Evolutionary conservation across 345 rosid species (phyloP).

Genomic region (Punica granatum): DNA sequence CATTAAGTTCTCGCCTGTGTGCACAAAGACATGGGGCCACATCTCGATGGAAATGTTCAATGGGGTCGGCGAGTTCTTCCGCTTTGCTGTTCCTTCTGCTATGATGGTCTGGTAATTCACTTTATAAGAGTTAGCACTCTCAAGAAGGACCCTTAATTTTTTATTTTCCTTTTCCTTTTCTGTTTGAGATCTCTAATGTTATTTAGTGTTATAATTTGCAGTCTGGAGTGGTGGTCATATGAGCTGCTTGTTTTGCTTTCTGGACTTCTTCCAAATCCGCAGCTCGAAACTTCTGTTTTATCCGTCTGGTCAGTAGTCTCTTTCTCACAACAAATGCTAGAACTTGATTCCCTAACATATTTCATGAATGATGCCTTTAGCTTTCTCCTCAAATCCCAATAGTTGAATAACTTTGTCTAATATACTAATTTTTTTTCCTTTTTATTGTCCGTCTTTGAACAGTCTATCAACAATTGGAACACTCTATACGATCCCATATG

Average conservation of each 20-base stretch:
- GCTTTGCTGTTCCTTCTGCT: conserved; percentile 32
- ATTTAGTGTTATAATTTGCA: background rate
- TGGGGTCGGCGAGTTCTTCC: conserved; percentile 22
- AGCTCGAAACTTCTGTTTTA: conserved; percentile 78
- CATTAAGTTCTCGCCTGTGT: conserved; percentile 9
- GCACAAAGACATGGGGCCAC: conserved; percentile 31
- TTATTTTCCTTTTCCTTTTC: no score
- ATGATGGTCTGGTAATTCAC: conserved; percentile 22
- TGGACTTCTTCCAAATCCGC: conserved; percentile 69
- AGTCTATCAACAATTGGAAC: conserved; percentile 45
- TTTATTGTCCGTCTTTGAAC: conserved; percentile 14
- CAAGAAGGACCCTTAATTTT: no score
- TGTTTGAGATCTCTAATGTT: no score
- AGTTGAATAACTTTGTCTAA: background rate
- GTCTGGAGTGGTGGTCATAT: conserved; percentile 79
- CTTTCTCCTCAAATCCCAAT: background rate
- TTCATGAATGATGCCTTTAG: background rate
- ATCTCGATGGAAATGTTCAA: conserved; percentile 23
- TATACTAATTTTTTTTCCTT: background rate
- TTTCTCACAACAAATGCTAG: background rate
- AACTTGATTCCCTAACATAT: background rate
- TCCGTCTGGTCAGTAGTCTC: conserved; percentile 54
- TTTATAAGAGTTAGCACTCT: no score
- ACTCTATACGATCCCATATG: conserved; percentile 50
- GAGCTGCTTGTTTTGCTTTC: conserved; percentile 66